Conservation (phyloP, 2,329 filamentous ascomycete genomes). For the Colletotrichum viniferum region DNA sequence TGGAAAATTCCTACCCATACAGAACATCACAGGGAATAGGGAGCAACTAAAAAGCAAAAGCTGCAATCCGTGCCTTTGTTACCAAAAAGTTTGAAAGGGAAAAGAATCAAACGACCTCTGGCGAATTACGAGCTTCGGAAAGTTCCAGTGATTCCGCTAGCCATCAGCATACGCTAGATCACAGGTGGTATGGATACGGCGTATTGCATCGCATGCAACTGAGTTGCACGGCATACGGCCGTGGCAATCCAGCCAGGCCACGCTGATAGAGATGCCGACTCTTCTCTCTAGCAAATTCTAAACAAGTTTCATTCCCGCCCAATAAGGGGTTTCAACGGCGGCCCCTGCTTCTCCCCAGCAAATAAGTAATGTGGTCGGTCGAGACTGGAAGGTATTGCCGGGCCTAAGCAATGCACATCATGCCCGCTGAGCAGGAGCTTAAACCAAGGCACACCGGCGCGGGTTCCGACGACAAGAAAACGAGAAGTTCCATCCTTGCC, state of each 20-base stretch:
- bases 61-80: rapidly evolving
- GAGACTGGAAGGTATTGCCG: background rate
- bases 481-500: background rate
- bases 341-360: too few species aligned
- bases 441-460: background rate
- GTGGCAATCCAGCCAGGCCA: rapidly evolving
- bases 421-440: background rate
- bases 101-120: rapidly evolving
- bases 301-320: too few species aligned
- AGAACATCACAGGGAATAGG: too few species aligned
- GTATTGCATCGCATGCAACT: too few species aligned
- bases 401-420: rapidly evolving
- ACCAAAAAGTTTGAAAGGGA: rapidly evolving
- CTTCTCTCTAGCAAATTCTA: background rate
- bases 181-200: rapidly evolving
- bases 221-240: rapidly evolving
- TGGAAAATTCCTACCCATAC: too few species aligned
- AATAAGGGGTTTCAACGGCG: too few species aligned
- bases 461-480: background rate
- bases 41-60: too few species aligned
- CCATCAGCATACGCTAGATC: rapidly evolving
- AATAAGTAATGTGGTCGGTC: rapidly evolving
- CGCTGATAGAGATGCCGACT: background rate
- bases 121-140: background rate
- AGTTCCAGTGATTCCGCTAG: background rate